phyloP scores from a whole-genome alignment of 2,329 filamentous ascomycete species.

The Cryphonectria nitschkei region DNA sequence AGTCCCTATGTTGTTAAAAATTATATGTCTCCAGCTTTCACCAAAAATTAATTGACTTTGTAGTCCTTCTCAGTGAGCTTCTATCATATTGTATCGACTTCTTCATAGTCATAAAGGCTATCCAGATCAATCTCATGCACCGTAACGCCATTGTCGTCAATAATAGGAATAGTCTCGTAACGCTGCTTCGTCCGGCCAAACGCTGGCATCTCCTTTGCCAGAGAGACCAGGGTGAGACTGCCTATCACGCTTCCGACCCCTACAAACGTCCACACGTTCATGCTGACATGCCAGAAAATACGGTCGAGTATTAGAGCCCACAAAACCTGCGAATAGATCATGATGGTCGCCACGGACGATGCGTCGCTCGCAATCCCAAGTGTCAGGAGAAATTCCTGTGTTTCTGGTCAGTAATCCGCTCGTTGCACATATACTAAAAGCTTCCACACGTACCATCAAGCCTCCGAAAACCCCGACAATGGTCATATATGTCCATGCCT shows the following conservation, averaged over 20 bases:
- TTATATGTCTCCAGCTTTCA: too few species aligned
- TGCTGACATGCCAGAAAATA: constrained; percentile 18
- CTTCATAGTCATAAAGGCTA: constrained; percentile 13
- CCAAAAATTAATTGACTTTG: not conserved
- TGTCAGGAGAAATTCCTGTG: constrained; percentile 80
- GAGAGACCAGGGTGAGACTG: constrained; percentile 18
- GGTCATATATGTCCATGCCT: constrained; percentile 69
- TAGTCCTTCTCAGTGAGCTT: not conserved
- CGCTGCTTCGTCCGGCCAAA: not conserved
- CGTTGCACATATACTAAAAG: not conserved
- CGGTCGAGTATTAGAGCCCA: constrained; percentile 51
- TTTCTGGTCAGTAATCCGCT: not conserved
- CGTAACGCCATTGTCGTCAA: not conserved
- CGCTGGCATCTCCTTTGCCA: constrained; percentile 20
- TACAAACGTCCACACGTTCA: constrained; percentile 19
- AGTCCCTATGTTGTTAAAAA: too few species aligned
- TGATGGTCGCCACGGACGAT: constrained; percentile 59
- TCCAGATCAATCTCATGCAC: constrained; percentile 14
- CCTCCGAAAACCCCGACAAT: constrained; percentile 77
- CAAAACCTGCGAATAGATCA: constrained; percentile 63
- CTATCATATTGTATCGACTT: not conserved
- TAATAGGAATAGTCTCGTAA: not conserved
- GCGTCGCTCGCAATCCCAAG: constrained; percentile 74
- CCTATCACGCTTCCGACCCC: constrained; percentile 16
- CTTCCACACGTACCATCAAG: constrained; percentile 53